These are phyloP conservation scores for Ganoderma sinense DNA, from an alignment of 1,284 basidiomycete genomes.

Conservation along the genomic window DNA sequence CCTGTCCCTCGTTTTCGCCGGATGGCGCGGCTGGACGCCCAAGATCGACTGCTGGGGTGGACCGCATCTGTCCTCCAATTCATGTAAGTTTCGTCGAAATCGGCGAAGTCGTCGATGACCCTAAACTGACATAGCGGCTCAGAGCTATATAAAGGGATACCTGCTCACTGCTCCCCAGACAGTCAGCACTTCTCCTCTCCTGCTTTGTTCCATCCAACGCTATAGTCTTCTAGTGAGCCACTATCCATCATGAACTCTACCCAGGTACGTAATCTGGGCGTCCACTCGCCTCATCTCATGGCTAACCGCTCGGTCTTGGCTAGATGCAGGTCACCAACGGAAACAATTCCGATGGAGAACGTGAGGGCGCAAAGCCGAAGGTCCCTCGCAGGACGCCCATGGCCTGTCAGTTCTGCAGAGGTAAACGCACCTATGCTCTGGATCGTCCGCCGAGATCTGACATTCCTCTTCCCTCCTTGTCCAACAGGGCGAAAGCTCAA, in stretches of 20 bases:
- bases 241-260: slow-evolving; percentile 25
- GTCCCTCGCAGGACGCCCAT: slow-evolving; percentile 39
- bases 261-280: slow-evolving; percentile 19
- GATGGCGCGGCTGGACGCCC: slow-evolving; percentile 24
- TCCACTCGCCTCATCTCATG: background rate
- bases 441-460: slow-evolving; percentile 21
- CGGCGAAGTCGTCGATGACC: slow-evolving; percentile 19
- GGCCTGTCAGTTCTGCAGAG: slow-evolving; percentile 41
- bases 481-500: slow-evolving; percentile 41
- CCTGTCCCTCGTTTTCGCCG: slow-evolving; percentile 19
- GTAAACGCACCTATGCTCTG: slow-evolving; percentile 18
- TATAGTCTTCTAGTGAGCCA: background rate
- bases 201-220: slow-evolving; percentile 20
- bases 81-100: slow-evolving; percentile 22
- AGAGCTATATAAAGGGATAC: slow-evolving; percentile 23
- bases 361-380: slow-evolving; percentile 27
- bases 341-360: slow-evolving; percentile 27
- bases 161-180: slow-evolving; percentile 3
- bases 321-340: slow-evolving; percentile 22
- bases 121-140: slow-evolving; percentile 19
- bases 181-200: slow-evolving; percentile 4
- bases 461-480: slow-evolving; percentile 6
- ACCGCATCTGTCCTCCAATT: slow-evolving; percentile 13
- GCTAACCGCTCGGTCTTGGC: slow-evolving; percentile 5
- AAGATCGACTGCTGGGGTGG: slow-evolving; percentile 24